Base-by-base conservation (phyloP, 2,329 filamentous ascomycete genomes). In the Penicillium psychrosexuale region DNA sequence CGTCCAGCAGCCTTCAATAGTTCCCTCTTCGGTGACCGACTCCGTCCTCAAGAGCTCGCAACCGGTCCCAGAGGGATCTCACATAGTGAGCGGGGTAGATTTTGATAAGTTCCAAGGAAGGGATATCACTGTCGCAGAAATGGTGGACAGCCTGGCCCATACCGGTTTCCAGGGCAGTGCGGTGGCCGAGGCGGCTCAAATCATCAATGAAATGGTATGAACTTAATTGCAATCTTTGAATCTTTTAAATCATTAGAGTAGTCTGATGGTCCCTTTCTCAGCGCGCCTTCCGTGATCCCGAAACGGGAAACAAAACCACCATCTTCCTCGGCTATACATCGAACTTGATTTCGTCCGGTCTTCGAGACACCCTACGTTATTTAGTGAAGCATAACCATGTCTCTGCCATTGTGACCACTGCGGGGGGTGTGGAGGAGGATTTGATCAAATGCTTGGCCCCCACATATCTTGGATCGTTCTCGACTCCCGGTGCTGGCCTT, bases 311-410 rank as follows among this genome's bases (percentile, higher is more conserved):
- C 27, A 84, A 84, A 66, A 94, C 94, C 17, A 97, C 94, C 57
- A 93, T 99, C 65, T 97, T 99, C 75, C 84, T 99, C 8, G 94
- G 94, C 54, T 99, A 97, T 77, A 99, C 94, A 9, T 96, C 91
- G 47, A 99, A 99, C 72, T 82, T 99, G 65, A 97, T 99, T 68
- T 97, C 94, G 0, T 99, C 93, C 3, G 94, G 94, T 8, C 83
- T 99, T 30, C 85, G 94, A 51, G 92, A 96, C 62, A 92, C 92
- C 34, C 80, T 99, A 61, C 89, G 94, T 53, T 99, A 91, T 78
- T 84, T 99, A 0, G 92, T 95, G 42, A 84, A 97, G 77, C 91
- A 99, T 77, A 87, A 86, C 60, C 92, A 97, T 71, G 86, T 99
- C 60, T 94, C 91, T 0, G 89, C 88, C 62, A 90, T 99, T 67